These are phyloP conservation scores for Curvularia spicifera DNA, from an alignment of 2,329 filamentous ascomycete species.

Conservation along the genomic window DNA sequence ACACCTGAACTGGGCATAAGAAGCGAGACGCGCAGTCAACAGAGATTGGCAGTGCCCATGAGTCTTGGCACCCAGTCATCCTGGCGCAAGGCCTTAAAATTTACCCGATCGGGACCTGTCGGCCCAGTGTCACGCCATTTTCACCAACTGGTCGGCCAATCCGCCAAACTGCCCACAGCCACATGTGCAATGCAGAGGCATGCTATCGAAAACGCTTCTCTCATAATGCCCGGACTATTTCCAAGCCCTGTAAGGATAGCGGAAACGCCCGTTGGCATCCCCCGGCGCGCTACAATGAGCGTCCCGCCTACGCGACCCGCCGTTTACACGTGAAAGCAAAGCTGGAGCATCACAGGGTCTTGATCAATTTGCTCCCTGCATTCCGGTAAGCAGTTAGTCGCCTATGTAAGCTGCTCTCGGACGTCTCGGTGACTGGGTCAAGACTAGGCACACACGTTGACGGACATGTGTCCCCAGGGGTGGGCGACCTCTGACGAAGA, in stretches of 20 bases:
- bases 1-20: not conserved
- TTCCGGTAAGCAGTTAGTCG: not conserved
- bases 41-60: not conserved
- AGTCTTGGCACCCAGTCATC: not conserved
- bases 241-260: constrained; percentile 21
- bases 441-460: not conserved
- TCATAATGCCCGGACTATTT: constrained; percentile 16
- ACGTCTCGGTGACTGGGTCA: not conserved
- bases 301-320: not conserved
- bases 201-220: constrained; percentile 3
- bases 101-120: constrained; percentile 3
- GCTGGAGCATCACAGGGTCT: constrained; percentile 2
- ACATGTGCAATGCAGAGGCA: constrained; percentile 19
- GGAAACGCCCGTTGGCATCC: constrained; percentile 24
- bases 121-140: constrained; percentile 31
- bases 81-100: not conserved
- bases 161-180: constrained; percentile 13
- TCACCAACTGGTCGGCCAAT: constrained; percentile 13
- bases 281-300: constrained; percentile 2
- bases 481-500: not conserved
- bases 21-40: not conserved
- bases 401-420: not conserved
- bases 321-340: constrained; percentile 1
- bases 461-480: not conserved
- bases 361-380: not conserved